phyloP scores from a whole-genome alignment of 805 yeast species.

The Yamadazyma ubonensis region DNA sequence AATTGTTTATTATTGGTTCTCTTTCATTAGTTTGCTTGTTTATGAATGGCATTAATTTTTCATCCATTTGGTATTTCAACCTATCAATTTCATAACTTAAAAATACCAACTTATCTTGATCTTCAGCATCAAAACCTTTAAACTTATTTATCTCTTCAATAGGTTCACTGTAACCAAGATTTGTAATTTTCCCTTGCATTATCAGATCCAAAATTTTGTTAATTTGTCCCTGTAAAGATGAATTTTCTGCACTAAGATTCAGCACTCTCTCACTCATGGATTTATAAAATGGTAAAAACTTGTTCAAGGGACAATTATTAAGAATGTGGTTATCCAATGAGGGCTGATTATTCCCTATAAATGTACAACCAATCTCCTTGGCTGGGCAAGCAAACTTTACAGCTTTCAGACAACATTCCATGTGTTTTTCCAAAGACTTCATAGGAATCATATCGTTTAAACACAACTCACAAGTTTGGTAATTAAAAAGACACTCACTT shows the following conservation, averaged over 20 bases:
- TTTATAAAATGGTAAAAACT: slow-evolving; percentile 27
- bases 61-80: slow-evolving; percentile 42
- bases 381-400: slow-evolving; percentile 49
- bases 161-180: slow-evolving; percentile 47
- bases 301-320: slow-evolving; percentile 31
- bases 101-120: slow-evolving; percentile 29
- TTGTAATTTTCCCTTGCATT: slow-evolving; percentile 49
- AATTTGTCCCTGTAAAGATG: slow-evolving; percentile 41
- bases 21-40: slow-evolving; percentile 25
- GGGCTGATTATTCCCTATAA: slow-evolving; percentile 41
- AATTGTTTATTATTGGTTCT: slow-evolving; percentile 28
- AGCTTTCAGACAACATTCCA: slow-evolving; percentile 40
- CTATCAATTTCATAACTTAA: slow-evolving; percentile 45
- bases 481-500: slow-evolving; percentile 39
- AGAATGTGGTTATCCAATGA: slow-evolving; percentile 36
- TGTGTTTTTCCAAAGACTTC: slow-evolving; percentile 40
- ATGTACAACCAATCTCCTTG: slow-evolving; percentile 47
- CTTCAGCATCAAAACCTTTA: slow-evolving; percentile 18
- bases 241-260: slow-evolving; percentile 35
- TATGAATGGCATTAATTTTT: slow-evolving; percentile 35
- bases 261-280: slow-evolving; percentile 25
- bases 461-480: slow-evolving; percentile 42
- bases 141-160: slow-evolving; percentile 44
- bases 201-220: slow-evolving; percentile 46
- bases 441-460: slow-evolving; percentile 41